These are phyloP conservation scores for Kalanchoe fedtschenkoi DNA, from an alignment of 164 flowering plant genomes.

Conservation along the genomic window DNA sequence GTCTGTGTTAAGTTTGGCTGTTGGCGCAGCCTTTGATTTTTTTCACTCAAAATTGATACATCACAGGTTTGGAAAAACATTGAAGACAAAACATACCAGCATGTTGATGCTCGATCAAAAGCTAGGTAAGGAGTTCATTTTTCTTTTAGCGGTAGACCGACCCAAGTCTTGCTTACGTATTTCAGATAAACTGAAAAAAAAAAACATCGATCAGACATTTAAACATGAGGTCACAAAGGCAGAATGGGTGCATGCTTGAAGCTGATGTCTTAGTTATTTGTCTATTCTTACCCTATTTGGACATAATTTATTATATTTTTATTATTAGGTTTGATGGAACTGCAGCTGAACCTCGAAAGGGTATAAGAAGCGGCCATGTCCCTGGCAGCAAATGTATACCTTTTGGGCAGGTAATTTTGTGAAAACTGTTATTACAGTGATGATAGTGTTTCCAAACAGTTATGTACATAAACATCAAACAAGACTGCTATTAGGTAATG, in stretches of 20 bases:
- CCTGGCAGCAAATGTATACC: conserved; percentile 97
- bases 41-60: neutral
- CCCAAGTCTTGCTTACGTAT: neutral
- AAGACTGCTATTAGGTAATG: no score
- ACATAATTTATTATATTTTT: neutral
- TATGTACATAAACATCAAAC: no score
- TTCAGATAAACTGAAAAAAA: neutral
- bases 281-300: neutral
- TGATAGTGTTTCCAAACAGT: neutral
- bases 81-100: conserved; percentile 62
- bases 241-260: neutral
- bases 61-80: conserved; percentile 64
- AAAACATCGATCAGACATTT: neutral
- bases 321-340: conserved; percentile 76
- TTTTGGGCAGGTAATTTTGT: conserved; percentile 53
- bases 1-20: neutral
- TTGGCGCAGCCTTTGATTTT: neutral
- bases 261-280: neutral
- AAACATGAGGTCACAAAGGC: neutral
- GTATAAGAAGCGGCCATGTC: conserved; percentile 90
- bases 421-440: neutral
- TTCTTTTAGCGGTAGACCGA: neutral
- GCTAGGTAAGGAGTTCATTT: conserved; percentile 42
- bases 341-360: conserved; percentile 90
- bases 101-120: conserved; percentile 84